These are phyloP conservation scores for Fusarium bulbicola DNA, from an alignment of 2,329 filamentous ascomycete species.

Conservation along the genomic window DNA sequence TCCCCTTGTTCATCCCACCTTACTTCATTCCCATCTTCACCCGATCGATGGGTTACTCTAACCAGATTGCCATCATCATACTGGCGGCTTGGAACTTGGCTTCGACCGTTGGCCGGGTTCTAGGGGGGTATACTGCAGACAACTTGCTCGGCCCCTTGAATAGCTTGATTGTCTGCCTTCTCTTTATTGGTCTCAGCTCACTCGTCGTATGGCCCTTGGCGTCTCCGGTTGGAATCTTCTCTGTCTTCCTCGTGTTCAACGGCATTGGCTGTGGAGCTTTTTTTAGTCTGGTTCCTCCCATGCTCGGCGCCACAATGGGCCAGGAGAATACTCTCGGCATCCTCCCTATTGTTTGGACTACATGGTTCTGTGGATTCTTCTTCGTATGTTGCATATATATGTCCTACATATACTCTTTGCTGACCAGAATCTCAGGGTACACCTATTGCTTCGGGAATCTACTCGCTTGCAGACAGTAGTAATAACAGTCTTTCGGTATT, in stretches of 20 bases:
- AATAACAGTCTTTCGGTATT: conserved; percentile 4
- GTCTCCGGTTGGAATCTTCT: conserved; percentile 36
- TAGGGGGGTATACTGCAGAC: conserved; percentile 40
- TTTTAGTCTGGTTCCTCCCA: conserved; percentile 44
- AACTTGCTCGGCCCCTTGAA: conserved; percentile 42
- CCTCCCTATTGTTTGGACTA: conserved; percentile 43
- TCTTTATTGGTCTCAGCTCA: conserved; percentile 41
- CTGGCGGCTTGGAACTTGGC: conserved; percentile 45
- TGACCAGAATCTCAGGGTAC: conserved; percentile 18
- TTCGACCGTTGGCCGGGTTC: conserved; percentile 40
- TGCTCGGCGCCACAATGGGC: conserved; percentile 40
- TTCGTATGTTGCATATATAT: conserved; percentile 21
- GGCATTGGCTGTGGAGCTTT: conserved; percentile 44
- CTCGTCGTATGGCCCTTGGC: conserved; percentile 43
- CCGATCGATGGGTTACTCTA: conserved; percentile 38
- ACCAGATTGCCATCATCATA: conserved; percentile 35
- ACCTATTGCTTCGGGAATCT: conserved; percentile 36
- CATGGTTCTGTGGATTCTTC: conserved; percentile 45
- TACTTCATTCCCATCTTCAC: conserved; percentile 42
- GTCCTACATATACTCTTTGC: fast-evolving
- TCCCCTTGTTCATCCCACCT: conserved; percentile 39
- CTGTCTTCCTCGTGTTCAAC: conserved; percentile 38
- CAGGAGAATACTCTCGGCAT: conserved; percentile 36
- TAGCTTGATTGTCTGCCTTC: conserved; percentile 39
- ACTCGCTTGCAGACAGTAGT: conserved; percentile 7